Base-by-base conservation (phyloP, 2,329 filamentous ascomycete genomes). In the Lasiodiplodia gonubiensis region DNA sequence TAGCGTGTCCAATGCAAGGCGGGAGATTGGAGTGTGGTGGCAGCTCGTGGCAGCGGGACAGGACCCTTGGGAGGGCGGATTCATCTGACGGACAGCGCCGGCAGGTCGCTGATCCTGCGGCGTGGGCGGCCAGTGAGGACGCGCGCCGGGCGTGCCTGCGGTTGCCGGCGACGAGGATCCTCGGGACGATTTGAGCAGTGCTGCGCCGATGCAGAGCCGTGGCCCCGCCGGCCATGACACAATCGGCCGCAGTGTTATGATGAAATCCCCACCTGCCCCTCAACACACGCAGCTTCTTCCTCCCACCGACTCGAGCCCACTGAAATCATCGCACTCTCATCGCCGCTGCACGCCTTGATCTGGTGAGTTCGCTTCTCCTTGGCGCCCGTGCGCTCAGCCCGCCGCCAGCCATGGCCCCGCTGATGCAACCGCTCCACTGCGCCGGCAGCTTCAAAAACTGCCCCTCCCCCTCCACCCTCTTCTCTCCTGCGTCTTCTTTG, bases 401-500 rank as follows among this genome's bases (percentile, higher is more conserved):
- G 39, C 57, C 42, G 55, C 33, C 37, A 59, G 57, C 57, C 33
- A 14, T 18, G 42, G 14, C 57, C 66, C 55, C 66, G 37, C 55
- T 67, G 65, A 67, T 60, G 65, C 65, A 67, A 67, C 55, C 33
- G 54, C 42, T 51, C 55, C 65, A 60, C 65, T 27, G 42, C 25
- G 37, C 51, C n/a, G 51, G 23, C 39, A 27, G 12, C 66, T 53
- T 66, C 51, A 57, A 67, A 66, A 59, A 69, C 68, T 57, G 53
- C 60, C 59, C 68, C 64, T 57, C 64, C 67, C 71, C 68, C 55
- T 42, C 51, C 66, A 39, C 46, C 57, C 67, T 46, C 53, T 52
- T 57, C 55, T 27, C 53, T 10, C 53, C 68, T 59, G 25, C 54
- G 63, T 55, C 65, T 69, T 48, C 37, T 48, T 46, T 52, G 59